Base-by-base conservation (phyloP, 2,329 filamentous ascomycete genomes). In the Aspergillus japonicus region DNA sequence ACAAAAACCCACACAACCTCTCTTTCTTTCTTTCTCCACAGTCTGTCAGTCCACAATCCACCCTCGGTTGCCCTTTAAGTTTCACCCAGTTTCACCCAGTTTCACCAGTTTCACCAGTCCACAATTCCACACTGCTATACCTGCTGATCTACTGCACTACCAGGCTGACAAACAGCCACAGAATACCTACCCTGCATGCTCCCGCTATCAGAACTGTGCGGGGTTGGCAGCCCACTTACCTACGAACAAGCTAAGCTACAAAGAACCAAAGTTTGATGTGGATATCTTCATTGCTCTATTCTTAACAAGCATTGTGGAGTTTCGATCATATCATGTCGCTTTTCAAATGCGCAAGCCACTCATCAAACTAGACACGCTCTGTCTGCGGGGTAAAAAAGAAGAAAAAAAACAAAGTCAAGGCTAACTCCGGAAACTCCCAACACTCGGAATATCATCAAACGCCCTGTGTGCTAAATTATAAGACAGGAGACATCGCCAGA, bases 391-490 rank as follows among this genome's bases (percentile, higher is more conserved):
- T 26, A 21, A 19, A 21, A 19, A 49, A 23, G 12, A 33, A 23
- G 8, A 50, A 24, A 52, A 24, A 52, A 52, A 53, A 14, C 44
- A 12, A 12, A 12, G 5, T 39, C 23, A 31, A 50, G 35, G 29
- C 57, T 49, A 63, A 65, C 63, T 59, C 62, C 62, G 39, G 24
- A 16, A 62, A 66, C 56, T 57, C 60, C 62, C 55, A 54, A 44
- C 48, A 42, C 23, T 23, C 14, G 57, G 44, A 35, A 50, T 42
- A 57, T 47, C 23, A 59, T 59, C 57, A 69, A 63, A 65, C 65
- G 67, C 67, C 64, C 59, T 61, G 19, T 55, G 71, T 69, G 66
- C 67, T 71, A 69, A 60, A 60, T 23, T 50, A 64, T 60, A 50
- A 65, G 10, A 55, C 21, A 55, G 12, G 42, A 55, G 19, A 35